Base-by-base conservation (phyloP, 257 asterid species). In the Fraxinus excelsior region DNA sequence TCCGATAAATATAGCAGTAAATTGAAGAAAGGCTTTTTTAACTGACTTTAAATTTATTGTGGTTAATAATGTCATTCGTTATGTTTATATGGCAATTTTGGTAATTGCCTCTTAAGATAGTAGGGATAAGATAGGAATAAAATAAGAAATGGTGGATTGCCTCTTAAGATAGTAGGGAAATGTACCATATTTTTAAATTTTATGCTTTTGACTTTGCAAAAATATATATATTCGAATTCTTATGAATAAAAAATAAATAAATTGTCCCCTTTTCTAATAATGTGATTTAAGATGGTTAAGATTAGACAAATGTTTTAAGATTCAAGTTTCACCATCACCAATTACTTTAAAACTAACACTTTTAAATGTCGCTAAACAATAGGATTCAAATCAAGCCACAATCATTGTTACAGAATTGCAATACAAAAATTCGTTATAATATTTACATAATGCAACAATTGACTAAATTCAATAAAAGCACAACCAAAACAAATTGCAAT, bases 401-500 rank as follows among this genome's bases (percentile, higher is more conserved):
- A 69, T 26, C 76, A 58, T 67, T 31, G 49, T 69, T 53, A 34
- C 68, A 60, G 44, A n/a, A n/a, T 65, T 79, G 78, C 76, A 75
- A 56, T 71, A 72, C 71, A 67, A 74, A 82, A 82, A 67, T 44
- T 18, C 37, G 42, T 53, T 46, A 23, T 31, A 14, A 28, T 51
- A 51, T 37, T 69, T 69, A 38, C 75, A 70, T 70, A 85, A 67
- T 56, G 62, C 78, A 32, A 83, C 34, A 51, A 37, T 70, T 53
- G 53, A 71, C 64, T 49, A 7, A 38, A 71, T 71, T 35, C 67
- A 81, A 67, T 69, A 51, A 49, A 65, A 58, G 25, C 72, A 70
- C 81, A 68, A 77, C 74, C 73, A 80, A 74, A 58, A 77, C 67
- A 49, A 9, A 76, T 44, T 78, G 69, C 49, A 80, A 68, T 71